phyloP scores from a whole-genome alignment of 2,329 filamentous ascomycete genomes.

The Ophiocordyceps robertsii region DNA sequence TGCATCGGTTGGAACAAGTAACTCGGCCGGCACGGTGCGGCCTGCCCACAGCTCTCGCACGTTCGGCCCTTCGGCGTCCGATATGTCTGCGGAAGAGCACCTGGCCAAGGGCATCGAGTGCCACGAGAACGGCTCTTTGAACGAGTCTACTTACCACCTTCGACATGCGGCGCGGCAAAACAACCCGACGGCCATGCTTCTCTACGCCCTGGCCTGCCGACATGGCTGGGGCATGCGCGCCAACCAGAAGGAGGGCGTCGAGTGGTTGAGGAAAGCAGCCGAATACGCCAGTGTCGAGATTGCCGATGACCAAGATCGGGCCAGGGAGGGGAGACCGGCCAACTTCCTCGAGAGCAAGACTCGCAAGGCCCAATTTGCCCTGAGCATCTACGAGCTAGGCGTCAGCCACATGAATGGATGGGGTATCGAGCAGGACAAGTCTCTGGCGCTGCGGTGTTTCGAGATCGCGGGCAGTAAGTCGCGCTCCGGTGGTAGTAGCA shows the following conservation, averaged over 20 bases:
- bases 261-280: constrained; percentile 85
- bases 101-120: constrained; percentile 79
- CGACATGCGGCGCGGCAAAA: constrained; percentile 77
- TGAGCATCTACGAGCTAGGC: constrained; percentile 92
- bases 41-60: constrained; percentile 26
- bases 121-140: constrained; percentile 75
- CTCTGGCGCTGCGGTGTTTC: constrained; percentile 79
- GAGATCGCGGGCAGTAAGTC: constrained; percentile 78
- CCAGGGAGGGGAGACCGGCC: constrained; percentile 47
- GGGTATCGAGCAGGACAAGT: constrained; percentile 89
- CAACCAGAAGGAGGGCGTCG: constrained; percentile 78
- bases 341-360: constrained; percentile 63
- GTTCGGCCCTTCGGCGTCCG: constrained; percentile 43
- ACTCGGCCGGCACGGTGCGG: constrained; percentile 39
- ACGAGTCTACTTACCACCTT: constrained; percentile 92
- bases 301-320: constrained; percentile 62
- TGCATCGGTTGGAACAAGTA: constrained; percentile 35
- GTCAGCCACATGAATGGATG: constrained; percentile 97
- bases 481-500: neutral
- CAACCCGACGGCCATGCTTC: constrained; percentile 84
- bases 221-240: constrained; percentile 97
- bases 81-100: constrained; percentile 76
- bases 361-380: constrained; percentile 81
- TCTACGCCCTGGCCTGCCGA: constrained; percentile 87
- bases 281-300: constrained; percentile 73